phyloP scores from a whole-genome alignment of 495 filamentous ascomycete genomes.

The Platismatia glauca region DNA sequence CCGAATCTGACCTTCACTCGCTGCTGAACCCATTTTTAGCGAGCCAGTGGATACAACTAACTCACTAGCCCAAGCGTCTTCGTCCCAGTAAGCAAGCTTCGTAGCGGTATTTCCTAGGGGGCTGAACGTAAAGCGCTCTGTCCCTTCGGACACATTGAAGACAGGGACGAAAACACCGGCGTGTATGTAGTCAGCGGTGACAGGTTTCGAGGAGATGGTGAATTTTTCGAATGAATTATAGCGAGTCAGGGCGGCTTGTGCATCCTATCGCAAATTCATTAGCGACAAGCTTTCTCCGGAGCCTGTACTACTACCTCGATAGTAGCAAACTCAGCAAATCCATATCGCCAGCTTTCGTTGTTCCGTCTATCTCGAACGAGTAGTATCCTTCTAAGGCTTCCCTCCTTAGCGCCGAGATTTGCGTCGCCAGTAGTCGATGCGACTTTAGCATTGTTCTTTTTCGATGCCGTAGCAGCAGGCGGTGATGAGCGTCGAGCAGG shows the following conservation, averaged over 20 bases:
- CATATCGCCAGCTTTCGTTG: constrained; percentile 77
- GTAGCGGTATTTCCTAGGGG: constrained; percentile 60
- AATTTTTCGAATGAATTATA: constrained; percentile 72
- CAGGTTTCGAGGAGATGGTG: constrained; percentile 71
- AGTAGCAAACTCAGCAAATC: constrained; percentile 81
- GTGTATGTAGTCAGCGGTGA: constrained; percentile 71
- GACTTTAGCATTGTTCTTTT: constrained; percentile 57
- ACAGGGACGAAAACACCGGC: constrained; percentile 80
- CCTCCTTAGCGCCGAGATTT: constrained; percentile 65
- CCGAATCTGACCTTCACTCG: constrained; percentile 25
- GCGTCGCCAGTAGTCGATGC: constrained; percentile 66
- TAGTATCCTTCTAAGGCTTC: constrained; percentile 67
- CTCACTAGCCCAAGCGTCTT: constrained; percentile 64
- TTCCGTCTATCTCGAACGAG: constrained; percentile 66
- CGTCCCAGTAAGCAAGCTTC: constrained; percentile 77
- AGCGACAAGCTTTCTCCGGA: not conserved
- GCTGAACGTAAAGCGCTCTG: constrained; percentile 58
- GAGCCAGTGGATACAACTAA: constrained; percentile 49
- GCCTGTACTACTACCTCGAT: constrained; percentile 36
- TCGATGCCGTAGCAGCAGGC: constrained; percentile 27
- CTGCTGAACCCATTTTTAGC: constrained; percentile 23
- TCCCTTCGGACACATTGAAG: constrained; percentile 46
- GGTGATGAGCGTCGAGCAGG: constrained; percentile 38
- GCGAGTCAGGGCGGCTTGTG: constrained; percentile 65
- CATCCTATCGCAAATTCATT: constrained; percentile 46